Evolutionary conservation across 2,329 filamentous ascomycete species (phyloP), one percentile per base, ranked within the genome.

Genomic region (Scedosporium dehoogii): DNA sequence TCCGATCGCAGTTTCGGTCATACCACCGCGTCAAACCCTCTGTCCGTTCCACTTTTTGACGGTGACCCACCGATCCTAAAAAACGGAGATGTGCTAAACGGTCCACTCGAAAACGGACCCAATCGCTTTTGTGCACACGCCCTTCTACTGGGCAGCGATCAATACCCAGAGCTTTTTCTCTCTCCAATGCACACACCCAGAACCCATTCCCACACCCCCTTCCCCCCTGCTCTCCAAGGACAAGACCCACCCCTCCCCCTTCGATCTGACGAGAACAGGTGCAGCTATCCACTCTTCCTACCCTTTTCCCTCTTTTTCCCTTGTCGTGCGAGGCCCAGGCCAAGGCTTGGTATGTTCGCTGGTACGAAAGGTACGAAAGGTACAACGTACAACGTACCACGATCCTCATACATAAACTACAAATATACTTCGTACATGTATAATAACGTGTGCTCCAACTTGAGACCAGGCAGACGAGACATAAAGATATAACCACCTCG

Each of bases 401-500:
- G 21, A 27, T 23, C 23, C 18, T 12, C 18, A 23, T 23, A 18
- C 51, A 25, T 55, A 27, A 14, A 55, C 23, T 55, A 55, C 51
- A 55, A 55, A 23, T 27, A 55, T 23, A 55, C 18, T 38, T 38
- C 33, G 33, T 38, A 38, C 33, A 12, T 38, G 33, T 38, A 38
- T 38, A 38, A 38, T 38, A 38, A 38, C 33, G 51, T 23, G 23
- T 55, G 51, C 29, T 55, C 51, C 51, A 55, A 9, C 51, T 55
- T 5, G 51, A 55, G 51, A 55, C 21, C 23, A 55, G 51, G 51
- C 51, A 55, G 51, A 55, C 18, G 18, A 55, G 51, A 55, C 18
- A 55, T 23, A 55, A 25, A 55, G 51, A 55, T 55, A 55, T 55
- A 55, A 55, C 51, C 51, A 55, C 18, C 51, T 55, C 51, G 51